These are phyloP conservation scores for Fusarium sambucinum DNA, from an alignment of 2,329 filamentous ascomycete genomes.

Conservation along the genomic window DNA sequence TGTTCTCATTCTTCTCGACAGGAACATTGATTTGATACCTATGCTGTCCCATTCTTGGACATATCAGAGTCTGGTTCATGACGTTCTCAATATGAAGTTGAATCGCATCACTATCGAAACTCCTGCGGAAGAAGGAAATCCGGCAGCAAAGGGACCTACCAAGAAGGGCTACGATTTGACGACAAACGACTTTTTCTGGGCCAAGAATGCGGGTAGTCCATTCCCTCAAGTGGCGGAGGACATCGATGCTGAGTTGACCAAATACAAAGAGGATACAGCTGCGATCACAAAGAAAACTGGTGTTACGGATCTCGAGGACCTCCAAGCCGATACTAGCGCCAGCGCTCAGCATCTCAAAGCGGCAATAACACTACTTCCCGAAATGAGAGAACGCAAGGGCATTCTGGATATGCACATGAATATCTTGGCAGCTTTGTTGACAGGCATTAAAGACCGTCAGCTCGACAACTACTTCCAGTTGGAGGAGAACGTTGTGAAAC, in stretches of 20 bases:
- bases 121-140: constrained; percentile 80
- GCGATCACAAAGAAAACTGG: constrained; percentile 97
- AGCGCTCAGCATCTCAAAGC: constrained; percentile 96
- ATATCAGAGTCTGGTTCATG: constrained; percentile 85
- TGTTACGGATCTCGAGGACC: constrained; percentile 89
- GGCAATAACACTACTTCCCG: constrained; percentile 91
- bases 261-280: constrained; percentile 94
- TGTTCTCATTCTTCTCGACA: constrained; percentile 91
- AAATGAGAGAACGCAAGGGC: constrained; percentile 92
- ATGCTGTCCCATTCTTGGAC: constrained; percentile 96
- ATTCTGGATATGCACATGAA: constrained; percentile 99
- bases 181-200: constrained; percentile 95
- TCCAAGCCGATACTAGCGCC: constrained; percentile 88
- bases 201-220: constrained; percentile 87
- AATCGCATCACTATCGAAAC: constrained; percentile 95
- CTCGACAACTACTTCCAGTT: constrained; percentile 96
- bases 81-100: constrained; percentile 70
- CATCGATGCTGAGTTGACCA: constrained; percentile 91
- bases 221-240: constrained; percentile 98
- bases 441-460: constrained; percentile 92
- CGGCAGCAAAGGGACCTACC: constrained; percentile 76
- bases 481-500: constrained; percentile 92
- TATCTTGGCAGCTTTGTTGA: constrained; percentile 81
- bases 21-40: constrained; percentile 93
- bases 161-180: constrained; percentile 93